These are phyloP conservation scores for Boletus pseudo-olivaceus DNA, from an alignment of 768 basidiomycete species.

Conservation along the genomic window DNA sequence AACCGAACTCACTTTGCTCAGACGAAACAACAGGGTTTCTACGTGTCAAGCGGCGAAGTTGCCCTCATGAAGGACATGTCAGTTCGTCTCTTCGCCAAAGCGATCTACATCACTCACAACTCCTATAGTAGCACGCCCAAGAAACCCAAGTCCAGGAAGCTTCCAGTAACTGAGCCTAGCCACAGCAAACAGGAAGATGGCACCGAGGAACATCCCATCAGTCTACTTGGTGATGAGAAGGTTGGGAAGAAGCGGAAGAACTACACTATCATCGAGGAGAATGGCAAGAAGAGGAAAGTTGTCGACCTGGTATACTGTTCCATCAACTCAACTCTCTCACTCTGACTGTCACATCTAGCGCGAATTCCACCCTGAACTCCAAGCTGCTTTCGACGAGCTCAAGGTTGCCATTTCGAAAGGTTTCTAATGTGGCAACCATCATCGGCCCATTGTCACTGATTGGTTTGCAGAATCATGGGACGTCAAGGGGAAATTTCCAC, in stretches of 20 bases:
- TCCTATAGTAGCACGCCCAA: constrained; percentile 50
- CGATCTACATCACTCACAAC: constrained; percentile 14
- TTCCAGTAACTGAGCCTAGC: constrained; percentile 17
- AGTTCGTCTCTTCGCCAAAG: constrained; percentile 3
- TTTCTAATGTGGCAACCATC: constrained; percentile 16
- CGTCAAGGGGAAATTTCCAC: constrained; percentile 88
- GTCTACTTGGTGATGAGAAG: constrained; percentile 39
- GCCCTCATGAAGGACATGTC: constrained; percentile 78
- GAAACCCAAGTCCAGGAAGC: constrained; percentile 69
- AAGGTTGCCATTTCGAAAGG: constrained; percentile 59
- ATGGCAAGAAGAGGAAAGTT: constrained; percentile 68
- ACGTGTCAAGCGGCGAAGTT: constrained; percentile 85
- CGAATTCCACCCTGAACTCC: constrained; percentile 70
- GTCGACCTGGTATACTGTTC: constrained; percentile 54
- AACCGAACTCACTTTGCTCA: constrained; percentile 88
- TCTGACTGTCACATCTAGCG: constrained; percentile 34
- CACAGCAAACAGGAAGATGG: constrained; percentile 36
- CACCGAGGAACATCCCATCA: constrained; percentile 51
- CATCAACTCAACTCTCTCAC: neutral
- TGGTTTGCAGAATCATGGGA: constrained; percentile 64
- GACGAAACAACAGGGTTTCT: constrained; percentile 91
- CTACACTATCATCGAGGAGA: constrained; percentile 48
- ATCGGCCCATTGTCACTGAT: neutral
- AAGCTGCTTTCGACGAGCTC: constrained; percentile 56
- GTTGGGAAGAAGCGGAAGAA: constrained; percentile 52